Evolutionary conservation across 228 moss, liverwort and hornwort species (phyloP).

Genomic region (Sphagnum magellanicum): DNA sequence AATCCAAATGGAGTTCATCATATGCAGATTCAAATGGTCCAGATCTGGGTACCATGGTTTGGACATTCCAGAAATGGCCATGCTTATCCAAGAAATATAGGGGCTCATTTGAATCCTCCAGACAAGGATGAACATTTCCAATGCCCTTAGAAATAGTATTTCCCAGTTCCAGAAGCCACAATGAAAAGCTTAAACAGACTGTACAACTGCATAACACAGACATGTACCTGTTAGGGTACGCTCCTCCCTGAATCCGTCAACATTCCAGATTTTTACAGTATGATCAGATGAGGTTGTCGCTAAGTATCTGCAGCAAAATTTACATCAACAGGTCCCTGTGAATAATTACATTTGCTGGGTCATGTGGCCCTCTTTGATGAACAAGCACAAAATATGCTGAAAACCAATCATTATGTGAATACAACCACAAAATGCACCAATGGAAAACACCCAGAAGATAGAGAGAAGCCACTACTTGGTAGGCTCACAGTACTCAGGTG

Average conservation of each 20-base stretch:
- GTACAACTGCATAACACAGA: too few species aligned
- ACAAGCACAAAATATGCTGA: background rate
- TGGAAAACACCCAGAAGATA: background rate
- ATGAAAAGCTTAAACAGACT: too few species aligned
- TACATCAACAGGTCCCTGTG: background rate
- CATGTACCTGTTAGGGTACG: slow-evolving; percentile 52
- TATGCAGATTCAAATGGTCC: too few species aligned
- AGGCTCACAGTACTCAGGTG: slow-evolving; percentile 90
- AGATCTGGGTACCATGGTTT: too few species aligned
- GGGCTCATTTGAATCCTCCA: background rate
- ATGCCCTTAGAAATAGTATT: too few species aligned
- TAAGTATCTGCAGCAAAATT: slow-evolving; percentile 38
- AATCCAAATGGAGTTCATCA: background rate
- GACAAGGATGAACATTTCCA: too few species aligned
- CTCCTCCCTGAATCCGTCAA: slow-evolving; percentile 67
- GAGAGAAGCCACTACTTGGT: slow-evolving; percentile 36
- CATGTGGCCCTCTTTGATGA: background rate
- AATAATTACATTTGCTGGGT: background rate
- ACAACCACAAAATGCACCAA: too few species aligned
- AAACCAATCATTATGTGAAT: background rate
- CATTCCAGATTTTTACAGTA: slow-evolving; percentile 92
- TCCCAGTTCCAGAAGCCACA: too few species aligned
- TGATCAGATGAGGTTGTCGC: slow-evolving; percentile 89
- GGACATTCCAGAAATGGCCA: background rate
- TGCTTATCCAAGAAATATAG: background rate